phyloP scores from a whole-genome alignment of 2,329 filamentous ascomycete species.

The Sphaerulina musiva region DNA sequence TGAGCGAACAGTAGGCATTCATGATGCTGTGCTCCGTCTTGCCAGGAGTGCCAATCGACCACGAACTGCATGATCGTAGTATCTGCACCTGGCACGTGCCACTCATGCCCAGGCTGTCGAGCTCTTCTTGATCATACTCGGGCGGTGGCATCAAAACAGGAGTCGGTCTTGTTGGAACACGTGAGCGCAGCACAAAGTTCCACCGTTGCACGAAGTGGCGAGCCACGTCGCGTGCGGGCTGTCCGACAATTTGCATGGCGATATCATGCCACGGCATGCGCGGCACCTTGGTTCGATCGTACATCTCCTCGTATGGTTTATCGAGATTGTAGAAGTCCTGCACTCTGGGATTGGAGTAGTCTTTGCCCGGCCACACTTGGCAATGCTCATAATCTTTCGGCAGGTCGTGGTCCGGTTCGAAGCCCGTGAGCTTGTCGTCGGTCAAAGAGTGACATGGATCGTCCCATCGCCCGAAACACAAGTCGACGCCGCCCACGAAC shows the following conservation, averaged over 20 bases:
- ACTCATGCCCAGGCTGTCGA: conserved; percentile 79
- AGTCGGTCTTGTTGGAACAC: conserved; percentile 86
- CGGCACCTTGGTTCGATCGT: conserved; percentile 78
- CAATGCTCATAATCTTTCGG: conserved; percentile 90
- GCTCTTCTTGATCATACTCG: conserved; percentile 78
- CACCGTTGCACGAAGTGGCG: conserved; percentile 95
- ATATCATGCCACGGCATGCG: conserved; percentile 99
- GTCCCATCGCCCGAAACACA: conserved; percentile 97
- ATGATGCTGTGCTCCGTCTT: conserved; percentile 91
- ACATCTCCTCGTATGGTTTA: conserved; percentile 98
- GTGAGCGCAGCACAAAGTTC: conserved; percentile 91
- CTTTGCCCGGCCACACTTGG: conserved; percentile 94
- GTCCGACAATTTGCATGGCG: conserved; percentile 93
- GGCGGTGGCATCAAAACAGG: conserved; percentile 90
- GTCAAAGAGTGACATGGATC: conserved; percentile 85
- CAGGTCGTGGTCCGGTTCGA: conserved; percentile 64
- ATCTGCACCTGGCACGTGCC: conserved; percentile 97
- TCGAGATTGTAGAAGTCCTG: conserved; percentile 91
- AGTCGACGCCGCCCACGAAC: conserved; percentile 89
- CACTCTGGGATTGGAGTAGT: conserved; percentile 93
- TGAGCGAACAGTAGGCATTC: conserved; percentile 89
- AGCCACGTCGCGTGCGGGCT: conserved; percentile 87
- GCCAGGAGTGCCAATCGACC: conserved; percentile 81
- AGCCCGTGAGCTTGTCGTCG: conserved; percentile 92
- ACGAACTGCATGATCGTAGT: conserved; percentile 77